A percentile compares a stretch with the other conserved stretches of the same genome.
Conservation (phyloP, 2,329 filamentous ascomycete genomes). For the Calonectria henricotiae region DNA sequence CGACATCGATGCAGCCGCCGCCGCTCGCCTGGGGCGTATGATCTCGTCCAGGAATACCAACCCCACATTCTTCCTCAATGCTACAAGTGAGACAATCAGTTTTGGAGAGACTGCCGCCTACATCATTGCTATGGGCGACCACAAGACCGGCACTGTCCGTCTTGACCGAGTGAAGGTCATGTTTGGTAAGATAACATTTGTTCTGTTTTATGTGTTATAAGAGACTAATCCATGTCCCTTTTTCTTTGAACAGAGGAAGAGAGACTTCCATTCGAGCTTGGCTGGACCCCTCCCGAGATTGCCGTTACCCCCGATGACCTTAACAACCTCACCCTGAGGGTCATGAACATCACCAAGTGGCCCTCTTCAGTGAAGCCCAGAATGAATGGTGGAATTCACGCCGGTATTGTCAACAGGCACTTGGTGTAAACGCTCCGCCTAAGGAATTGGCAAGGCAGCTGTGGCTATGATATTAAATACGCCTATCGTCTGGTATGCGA, state of each 20-base stretch:
- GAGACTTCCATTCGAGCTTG: slow-evolving; percentile 13
- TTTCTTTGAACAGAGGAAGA: slow-evolving; percentile 15
- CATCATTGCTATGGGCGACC: slow-evolving; percentile 12
- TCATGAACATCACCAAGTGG: not conserved
- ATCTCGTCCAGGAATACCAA: not conserved
- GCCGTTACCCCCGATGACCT: slow-evolving; percentile 3
- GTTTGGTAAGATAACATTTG: slow-evolving; percentile 11
- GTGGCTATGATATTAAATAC: no score
- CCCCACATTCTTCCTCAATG: slow-evolving; percentile 16
- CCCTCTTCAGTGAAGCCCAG: not conserved
- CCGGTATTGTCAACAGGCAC: slow-evolving; percentile 44
- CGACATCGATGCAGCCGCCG: not conserved
- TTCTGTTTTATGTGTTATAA: not conserved
- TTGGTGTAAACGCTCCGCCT: not conserved
- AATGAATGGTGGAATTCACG: slow-evolving; percentile 34
- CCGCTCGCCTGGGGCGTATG: slow-evolving; percentile 10
- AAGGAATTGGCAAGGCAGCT: not conserved
- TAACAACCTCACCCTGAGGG: not conserved
- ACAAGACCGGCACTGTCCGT: slow-evolving; percentile 2
- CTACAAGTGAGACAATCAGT: not conserved
- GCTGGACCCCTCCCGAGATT: not conserved
- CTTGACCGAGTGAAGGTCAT: slow-evolving; percentile 18
- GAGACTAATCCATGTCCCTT: not conserved
- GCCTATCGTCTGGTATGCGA: no score
- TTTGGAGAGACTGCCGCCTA: slow-evolving; percentile 23